Evolutionary conservation across 2,329 filamentous ascomycete species (phyloP).

Genomic region (Trichoderma gracile): DNA sequence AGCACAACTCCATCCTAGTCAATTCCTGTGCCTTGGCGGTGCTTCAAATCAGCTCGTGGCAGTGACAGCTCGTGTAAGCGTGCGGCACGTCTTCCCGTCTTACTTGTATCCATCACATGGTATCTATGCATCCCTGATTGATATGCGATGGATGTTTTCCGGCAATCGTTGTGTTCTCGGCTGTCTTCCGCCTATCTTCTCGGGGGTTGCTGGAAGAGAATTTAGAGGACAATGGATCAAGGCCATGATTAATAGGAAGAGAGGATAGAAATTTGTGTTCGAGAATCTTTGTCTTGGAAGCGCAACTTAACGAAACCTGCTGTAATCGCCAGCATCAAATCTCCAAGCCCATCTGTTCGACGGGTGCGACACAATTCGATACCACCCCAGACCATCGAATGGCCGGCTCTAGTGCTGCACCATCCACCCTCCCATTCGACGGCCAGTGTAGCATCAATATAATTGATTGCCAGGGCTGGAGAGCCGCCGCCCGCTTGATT

Average conservation of each 20-base stretch:
- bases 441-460: constrained; percentile 7
- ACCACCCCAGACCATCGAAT: background rate
- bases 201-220: too few species aligned
- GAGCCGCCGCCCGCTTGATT: constrained; percentile 12
- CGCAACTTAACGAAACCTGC: too few species aligned
- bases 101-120: background rate
- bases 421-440: constrained; percentile 3
- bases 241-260: too few species aligned
- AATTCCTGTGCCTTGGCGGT: background rate
- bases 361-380: background rate
- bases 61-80: constrained; percentile 3
- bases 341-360: too few species aligned
- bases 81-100: background rate
- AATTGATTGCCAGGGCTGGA: constrained; percentile 3
- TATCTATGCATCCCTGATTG: background rate
- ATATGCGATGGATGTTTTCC: background rate
- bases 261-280: too few species aligned
- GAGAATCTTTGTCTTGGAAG: too few species aligned
- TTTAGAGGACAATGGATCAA: too few species aligned
- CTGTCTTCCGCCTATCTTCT: background rate
- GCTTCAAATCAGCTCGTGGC: background rate
- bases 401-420: constrained; percentile 18
- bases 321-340: too few species aligned
- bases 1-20: background rate
- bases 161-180: background rate